These are phyloP conservation scores for Aspergillus kassunensis DNA, from an alignment of 495 filamentous ascomycete species.

Conservation along the genomic window DNA sequence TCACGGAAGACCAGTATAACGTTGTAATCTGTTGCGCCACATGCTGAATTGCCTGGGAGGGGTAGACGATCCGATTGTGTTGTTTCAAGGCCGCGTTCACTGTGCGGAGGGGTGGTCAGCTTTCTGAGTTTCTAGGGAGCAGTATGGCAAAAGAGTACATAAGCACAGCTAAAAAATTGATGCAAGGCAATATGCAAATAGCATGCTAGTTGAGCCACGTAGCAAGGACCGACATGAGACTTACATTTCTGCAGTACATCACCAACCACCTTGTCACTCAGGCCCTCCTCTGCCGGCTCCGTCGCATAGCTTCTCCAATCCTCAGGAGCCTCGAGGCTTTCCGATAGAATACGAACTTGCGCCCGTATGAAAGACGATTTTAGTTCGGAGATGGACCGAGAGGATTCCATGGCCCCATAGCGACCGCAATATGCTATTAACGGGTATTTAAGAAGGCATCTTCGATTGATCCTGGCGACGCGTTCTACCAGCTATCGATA, in stretches of 20 bases:
- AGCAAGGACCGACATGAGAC: constrained; percentile 1
- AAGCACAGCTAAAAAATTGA: background rate
- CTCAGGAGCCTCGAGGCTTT: constrained; percentile 51
- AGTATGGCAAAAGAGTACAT: constrained; percentile 8
- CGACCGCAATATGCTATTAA: constrained; percentile 13
- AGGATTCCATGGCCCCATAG: constrained; percentile 38
- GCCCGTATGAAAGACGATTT: constrained; percentile 61
- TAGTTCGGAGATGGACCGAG: constrained; percentile 53
- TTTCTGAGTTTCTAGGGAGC: background rate
- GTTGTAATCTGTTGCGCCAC: constrained; percentile 78
- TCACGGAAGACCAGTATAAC: constrained; percentile 59
- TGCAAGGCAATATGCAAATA: background rate
- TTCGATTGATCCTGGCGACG: background rate
- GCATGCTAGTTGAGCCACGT: background rate
- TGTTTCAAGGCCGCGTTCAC: constrained; percentile 65
- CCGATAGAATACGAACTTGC: constrained; percentile 60
- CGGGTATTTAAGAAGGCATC: background rate
- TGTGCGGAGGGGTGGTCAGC: constrained; percentile 22
- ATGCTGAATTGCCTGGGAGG: constrained; percentile 69
- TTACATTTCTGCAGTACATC: constrained; percentile 53
- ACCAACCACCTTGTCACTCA: constrained; percentile 51
- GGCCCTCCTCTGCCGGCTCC: constrained; percentile 42
- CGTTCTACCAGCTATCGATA: constrained; percentile 22
- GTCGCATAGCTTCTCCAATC: constrained; percentile 51
- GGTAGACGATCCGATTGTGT: constrained; percentile 69